Evolutionary conservation across 257 asterid genomes (phyloP).

Genomic region (Nicotiana tomentosiformis): DNA sequence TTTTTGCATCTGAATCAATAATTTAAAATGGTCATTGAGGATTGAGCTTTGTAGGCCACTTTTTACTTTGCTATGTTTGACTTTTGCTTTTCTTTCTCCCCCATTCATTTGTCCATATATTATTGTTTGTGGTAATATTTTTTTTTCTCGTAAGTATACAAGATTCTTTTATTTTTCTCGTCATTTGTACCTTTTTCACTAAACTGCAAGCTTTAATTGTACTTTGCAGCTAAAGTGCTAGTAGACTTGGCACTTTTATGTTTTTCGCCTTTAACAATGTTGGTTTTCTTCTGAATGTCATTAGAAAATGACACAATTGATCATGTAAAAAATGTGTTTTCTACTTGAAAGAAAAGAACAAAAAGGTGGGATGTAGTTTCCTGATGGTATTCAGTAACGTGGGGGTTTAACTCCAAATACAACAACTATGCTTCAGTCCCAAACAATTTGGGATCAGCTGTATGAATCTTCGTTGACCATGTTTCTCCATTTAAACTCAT

Average conservation of each 20-base stretch:
- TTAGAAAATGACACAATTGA: neutral
- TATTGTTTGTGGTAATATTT: neutral
- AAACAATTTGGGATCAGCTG: neutral
- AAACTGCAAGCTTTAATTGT: neutral
- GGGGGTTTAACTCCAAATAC: neutral
- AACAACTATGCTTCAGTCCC: neutral
- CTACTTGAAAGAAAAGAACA: neutral
- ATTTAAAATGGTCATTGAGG: neutral
- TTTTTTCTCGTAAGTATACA: neutral
- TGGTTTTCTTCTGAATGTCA: neutral
- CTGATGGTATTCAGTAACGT: neutral
- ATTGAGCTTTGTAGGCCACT: neutral
- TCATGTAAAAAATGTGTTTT: neutral
- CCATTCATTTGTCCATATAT: neutral
- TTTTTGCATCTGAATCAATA: neutral
- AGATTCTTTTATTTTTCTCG: neutral
- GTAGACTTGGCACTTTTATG: neutral
- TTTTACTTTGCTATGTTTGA: neutral
- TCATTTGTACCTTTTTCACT: neutral
- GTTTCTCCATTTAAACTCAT: neutral
- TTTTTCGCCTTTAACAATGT: neutral
- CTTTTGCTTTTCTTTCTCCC: neutral
- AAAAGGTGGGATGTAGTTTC: neutral
- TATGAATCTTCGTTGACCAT: neutral
- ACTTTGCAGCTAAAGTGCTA: neutral